Base-by-base conservation (phyloP, 2,329 filamentous ascomycete species). In the Colletotrichum destructivum region DNA sequence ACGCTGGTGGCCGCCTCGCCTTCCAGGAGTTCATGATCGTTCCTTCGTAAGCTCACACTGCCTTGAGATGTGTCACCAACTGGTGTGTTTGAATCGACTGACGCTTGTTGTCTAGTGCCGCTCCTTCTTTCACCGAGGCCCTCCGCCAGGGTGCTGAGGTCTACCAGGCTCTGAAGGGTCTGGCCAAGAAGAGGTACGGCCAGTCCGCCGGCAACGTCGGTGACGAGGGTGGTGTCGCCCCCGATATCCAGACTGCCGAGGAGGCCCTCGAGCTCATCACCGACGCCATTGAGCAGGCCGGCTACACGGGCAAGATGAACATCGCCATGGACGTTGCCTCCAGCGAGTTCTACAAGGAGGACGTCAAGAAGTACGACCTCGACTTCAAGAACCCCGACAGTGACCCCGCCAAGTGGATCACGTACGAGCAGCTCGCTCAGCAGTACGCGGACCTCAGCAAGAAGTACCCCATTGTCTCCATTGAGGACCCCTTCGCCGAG, bases 301-400 rank as follows among this genome's bases (percentile, higher is more conserved):
- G 96, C 77, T 98, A 99, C 90, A 95, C 93, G 72, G 96, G 96
- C 85, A 89, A 96, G 90, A 92, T 99, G 84, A 94, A 97, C 85
- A 99, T 99, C 80, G 96, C 96, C 83, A 97, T 99, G 95, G 96
- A 99, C 81, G 96, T 98, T 82, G 96, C 96, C 76, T 98, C 96
- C 76, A 97, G 94, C 89, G 96, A 99, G 86, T 99, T 99, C 91
- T 99, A 99, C 93, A 98, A 98, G 89, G 85, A 88, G 80, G 94
- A 96, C 63, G 96, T 88, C 83, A 98, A 98, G 93, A 98, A 98
- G 90, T 99, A 99, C 91, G 96, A 99, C 83, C 90, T 99, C 76
- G 96, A 98, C 92, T 99, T 98, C 94, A 98, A 99, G 94, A 99
- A 99, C 92, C 96, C 96, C 81, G 93, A 98, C 75, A 96, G 93